Base-by-base conservation (phyloP, 208 protist species). In the Trypanosoma platydactyli region DNA sequence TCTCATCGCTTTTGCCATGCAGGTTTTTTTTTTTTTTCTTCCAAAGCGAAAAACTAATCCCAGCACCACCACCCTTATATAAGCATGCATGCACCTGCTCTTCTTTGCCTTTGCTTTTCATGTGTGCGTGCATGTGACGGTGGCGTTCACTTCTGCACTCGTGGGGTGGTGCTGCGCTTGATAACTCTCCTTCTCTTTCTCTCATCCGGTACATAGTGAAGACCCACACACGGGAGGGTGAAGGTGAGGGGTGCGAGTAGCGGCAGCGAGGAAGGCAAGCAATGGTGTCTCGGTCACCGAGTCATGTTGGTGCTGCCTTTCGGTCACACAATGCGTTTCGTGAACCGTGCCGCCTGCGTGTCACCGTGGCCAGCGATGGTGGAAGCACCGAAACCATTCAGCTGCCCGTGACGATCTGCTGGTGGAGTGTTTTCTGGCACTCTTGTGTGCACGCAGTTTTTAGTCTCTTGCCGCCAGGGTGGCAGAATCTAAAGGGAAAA, bases 221-320 rank as follows among this genome's bases (percentile, higher is more conserved):
- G n/a, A n/a, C n/a, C n/a, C n/a, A n/a, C n/a, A 25, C 5, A 30
- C 16, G 16, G 15, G 20, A 20, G 12, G 51, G 16, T 13, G 16
- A 5, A 30, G 51, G 45, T 50, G 45, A n/a, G 20, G 3, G 45
- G 45, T 18, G 45, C 5, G 3, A 13, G 51, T 18, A 13, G 51
- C 5, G 25, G 15, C 7, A 9, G 25, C 25, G 15, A 56, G 29
- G 4, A 13, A 3, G 20, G 15, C 20, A 6, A 50, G 20, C 3
- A 50, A 57, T 44, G 52, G 18, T 42, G 9, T 29, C 13, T 15
- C 52, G 52, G 5, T 35, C 52, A 41, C 18, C n/a, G 7, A 6
- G 30, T 57, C 52, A 29, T 24, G 56, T 62, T 25, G 38, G 5
- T 42, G 29, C 22, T 62, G 44, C 40, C 13, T 62, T 62, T 56